These are phyloP conservation scores for Neonectria magnoliae DNA, from an alignment of 2,329 filamentous ascomycete genomes.

Conservation along the genomic window DNA sequence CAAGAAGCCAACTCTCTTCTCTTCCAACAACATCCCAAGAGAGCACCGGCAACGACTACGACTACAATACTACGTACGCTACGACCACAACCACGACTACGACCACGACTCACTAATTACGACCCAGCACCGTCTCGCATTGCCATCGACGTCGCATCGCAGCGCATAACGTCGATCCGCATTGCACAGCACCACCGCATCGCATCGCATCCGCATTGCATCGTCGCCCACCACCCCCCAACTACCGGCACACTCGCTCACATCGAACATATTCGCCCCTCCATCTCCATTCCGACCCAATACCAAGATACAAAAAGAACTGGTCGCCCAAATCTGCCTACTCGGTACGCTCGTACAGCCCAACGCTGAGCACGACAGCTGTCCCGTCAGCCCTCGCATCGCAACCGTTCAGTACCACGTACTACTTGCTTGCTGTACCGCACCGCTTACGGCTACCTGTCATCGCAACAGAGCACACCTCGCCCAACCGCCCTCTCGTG, in stretches of 20 bases:
- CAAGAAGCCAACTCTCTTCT: background rate
- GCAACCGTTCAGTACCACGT: conserved; percentile 3
- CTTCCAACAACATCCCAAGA: background rate
- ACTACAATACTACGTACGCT: background rate
- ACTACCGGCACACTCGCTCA: conserved; percentile 5
- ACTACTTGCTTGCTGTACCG: background rate
- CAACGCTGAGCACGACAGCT: background rate
- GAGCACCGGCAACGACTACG: background rate
- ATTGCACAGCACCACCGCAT: conserved; percentile 6
- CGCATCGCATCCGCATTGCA: conserved; percentile 13
- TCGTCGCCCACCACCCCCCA: background rate
- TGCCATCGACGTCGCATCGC: conserved; percentile 1
- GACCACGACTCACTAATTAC: conserved; percentile 5
- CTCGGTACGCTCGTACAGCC: background rate
- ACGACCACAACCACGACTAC: background rate
- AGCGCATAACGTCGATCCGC: background rate
- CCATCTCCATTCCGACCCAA: conserved; percentile 6
- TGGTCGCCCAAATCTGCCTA: background rate
- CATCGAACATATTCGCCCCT: conserved; percentile 16
- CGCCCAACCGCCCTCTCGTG: background rate
- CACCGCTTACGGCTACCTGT: conserved; percentile 11
- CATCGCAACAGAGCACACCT: conserved; percentile 7
- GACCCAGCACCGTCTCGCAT: background rate
- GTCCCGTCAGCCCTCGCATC: conserved; percentile 16
- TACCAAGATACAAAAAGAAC: conserved; percentile 14